Conservation (phyloP, 306 rosid species). For the Lathyrus aphaca region DNA sequence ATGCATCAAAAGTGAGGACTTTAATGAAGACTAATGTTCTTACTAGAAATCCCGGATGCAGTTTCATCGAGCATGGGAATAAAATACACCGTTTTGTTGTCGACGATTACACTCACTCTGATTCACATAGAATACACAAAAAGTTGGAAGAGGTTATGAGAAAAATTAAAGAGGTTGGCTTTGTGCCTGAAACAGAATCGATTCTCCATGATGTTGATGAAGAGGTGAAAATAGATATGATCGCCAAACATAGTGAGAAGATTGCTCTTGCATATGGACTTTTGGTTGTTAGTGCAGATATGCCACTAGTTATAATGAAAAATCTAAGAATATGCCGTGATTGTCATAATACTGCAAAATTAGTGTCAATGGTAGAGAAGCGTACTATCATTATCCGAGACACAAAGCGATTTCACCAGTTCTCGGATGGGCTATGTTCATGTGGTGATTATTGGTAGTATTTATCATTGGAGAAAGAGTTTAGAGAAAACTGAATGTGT, state of each 20-base stretch:
- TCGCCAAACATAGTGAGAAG: constrained; percentile 79
- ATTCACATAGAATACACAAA: constrained; percentile 56
- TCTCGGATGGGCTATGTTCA: constrained; percentile 61
- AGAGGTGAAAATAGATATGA: constrained; percentile 65
- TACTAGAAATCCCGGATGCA: constrained; percentile 58
- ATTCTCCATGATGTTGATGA: constrained; percentile 71
- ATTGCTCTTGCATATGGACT: constrained; percentile 84
- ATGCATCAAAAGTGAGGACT: constrained; percentile 69
- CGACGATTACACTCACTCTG: constrained; percentile 68
- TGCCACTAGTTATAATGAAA: constrained; percentile 60
- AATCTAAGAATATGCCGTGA: constrained; percentile 77
- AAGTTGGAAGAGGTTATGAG: constrained; percentile 61
- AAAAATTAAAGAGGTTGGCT: constrained; percentile 62
- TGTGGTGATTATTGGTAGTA: constrained; percentile 73
- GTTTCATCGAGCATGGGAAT: constrained; percentile 65
- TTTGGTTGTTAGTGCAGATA: constrained; percentile 49
- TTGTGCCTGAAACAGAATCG: constrained; percentile 61
- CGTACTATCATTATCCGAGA: constrained; percentile 65
- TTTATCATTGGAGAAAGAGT: background rate
- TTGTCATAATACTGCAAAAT: constrained; percentile 68
- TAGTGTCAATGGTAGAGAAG: constrained; percentile 61
- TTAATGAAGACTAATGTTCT: constrained; percentile 63
- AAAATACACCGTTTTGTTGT: constrained; percentile 60
- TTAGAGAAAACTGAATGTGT: background rate
- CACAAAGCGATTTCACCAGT: constrained; percentile 81